phyloP scores from a whole-genome alignment of 2,329 filamentous ascomycete genomes.

The Exophiala mesophila region DNA sequence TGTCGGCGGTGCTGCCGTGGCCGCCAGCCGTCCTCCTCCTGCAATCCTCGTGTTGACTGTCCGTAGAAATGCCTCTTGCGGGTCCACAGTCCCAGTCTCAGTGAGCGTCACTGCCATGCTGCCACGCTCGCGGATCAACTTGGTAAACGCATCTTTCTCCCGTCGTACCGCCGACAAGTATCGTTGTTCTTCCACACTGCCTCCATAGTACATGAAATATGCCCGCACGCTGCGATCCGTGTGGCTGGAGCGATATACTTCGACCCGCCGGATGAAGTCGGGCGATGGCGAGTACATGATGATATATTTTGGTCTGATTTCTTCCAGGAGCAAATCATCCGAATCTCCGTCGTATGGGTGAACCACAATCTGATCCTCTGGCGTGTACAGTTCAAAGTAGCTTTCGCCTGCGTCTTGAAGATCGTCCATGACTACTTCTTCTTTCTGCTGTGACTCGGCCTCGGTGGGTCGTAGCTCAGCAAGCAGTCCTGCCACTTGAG shows the following conservation, averaged over 20 bases:
- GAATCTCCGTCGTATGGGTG: slow-evolving; percentile 94
- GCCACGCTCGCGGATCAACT: slow-evolving; percentile 87
- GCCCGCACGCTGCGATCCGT: slow-evolving; percentile 63
- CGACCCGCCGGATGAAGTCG: slow-evolving; percentile 86
- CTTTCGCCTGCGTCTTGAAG: slow-evolving; percentile 71
- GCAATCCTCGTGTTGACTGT: slow-evolving; percentile 97
- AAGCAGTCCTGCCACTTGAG: slow-evolving; percentile 76
- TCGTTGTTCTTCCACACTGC: slow-evolving; percentile 90
- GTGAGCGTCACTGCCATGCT: slow-evolving; percentile 85
- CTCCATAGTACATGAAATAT: slow-evolving; percentile 95
- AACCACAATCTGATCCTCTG: slow-evolving; percentile 80
- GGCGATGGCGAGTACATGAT: slow-evolving; percentile 98
- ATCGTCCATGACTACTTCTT: slow-evolving; percentile 70
- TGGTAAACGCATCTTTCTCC: slow-evolving; percentile 95
- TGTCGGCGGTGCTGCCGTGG: slow-evolving; percentile 80
- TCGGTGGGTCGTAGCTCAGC: slow-evolving; percentile 78
- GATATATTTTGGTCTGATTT: slow-evolving; percentile 86
- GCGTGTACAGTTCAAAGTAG: slow-evolving; percentile 85
- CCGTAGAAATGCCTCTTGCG: slow-evolving; percentile 85
- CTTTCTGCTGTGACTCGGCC: slow-evolving; percentile 68
- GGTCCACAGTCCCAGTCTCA: slow-evolving; percentile 68
- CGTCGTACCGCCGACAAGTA: slow-evolving; percentile 85
- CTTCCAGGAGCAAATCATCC: slow-evolving; percentile 94
- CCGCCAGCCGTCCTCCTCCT: slow-evolving; percentile 76
- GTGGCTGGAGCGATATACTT: slow-evolving; percentile 94